Base-by-base conservation (phyloP, 2,329 filamentous ascomycete species). In the Dothiorella sarmentorum region DNA sequence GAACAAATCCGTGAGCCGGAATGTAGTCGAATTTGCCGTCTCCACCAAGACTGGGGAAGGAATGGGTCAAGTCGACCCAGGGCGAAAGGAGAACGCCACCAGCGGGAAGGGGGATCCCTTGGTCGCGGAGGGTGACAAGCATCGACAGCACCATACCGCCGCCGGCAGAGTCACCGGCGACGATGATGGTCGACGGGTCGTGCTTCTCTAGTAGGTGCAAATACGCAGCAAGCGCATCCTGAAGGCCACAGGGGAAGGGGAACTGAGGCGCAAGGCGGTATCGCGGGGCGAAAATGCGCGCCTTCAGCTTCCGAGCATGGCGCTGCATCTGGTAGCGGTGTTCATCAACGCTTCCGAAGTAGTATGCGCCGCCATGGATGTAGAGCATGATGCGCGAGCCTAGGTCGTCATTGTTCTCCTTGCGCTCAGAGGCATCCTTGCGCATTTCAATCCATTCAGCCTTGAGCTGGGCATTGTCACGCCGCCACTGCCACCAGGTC, bases 401-500 rank as follows among this genome's bases (percentile, higher is more conserved):
- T 20, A 81, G 80, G 17, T 61, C 56, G 49, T 84, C 82, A 15
- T 76, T 76, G 0, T 76, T 75, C 67, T 82, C 83, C 70, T 86
- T 87, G 59, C 90, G 84, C 68, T 88, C 85, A 61, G 87, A 79
- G 68, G 90, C 87, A 71, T 97, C 88, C 53, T 85, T 81, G 64
- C 85, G 86, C 92, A 97, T 97, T 79, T 97, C 94, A 64, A 99
- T 90, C 93, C 92, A 97, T 71, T 99, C 93, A 0, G 89, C 91
- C 67, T 85, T 85, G 26, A 97, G 76, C 0, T 85, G 80, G 45
- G 76, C 80, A 24, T 84, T 80, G 4, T 84, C 83, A 56, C 85
- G 83, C 55, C 94, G 38, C 94, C 94, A 43, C 96, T 86, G 63
- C 83, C 82, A 53, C 83, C 80, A 62, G 91, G 80, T 3, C 92